Conservation (phyloP, 2,329 filamentous ascomycete species). For the Pestalotiopsis fici region DNA sequence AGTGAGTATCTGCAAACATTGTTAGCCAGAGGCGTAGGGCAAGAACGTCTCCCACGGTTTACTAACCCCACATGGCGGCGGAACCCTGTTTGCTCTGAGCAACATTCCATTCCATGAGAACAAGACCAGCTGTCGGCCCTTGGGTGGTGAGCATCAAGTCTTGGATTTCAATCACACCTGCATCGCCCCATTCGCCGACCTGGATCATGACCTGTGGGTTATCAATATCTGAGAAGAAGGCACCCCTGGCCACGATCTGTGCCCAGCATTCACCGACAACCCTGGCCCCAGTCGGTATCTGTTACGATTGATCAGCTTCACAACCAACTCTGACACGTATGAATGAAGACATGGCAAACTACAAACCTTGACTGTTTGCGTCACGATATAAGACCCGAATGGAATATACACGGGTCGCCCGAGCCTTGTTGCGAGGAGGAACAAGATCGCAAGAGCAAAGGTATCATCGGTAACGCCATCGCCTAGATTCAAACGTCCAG, state of each 20-base stretch:
- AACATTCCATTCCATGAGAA: background rate
- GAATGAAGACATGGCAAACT: constrained; percentile 67
- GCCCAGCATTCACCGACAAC: background rate
- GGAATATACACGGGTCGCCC: constrained; percentile 34
- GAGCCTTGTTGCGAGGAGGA: constrained; percentile 28
- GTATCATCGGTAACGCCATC: constrained; percentile 34
- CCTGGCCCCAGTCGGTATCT: no score
- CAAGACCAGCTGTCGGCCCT: background rate
- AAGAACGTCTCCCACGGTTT: no score
- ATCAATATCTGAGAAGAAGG: background rate
- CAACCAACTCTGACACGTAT: constrained; percentile 34
- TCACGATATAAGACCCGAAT: constrained; percentile 68
- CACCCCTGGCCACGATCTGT: background rate
- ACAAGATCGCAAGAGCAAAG: constrained; percentile 33
- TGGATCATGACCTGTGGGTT: background rate
- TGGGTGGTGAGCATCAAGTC: background rate
- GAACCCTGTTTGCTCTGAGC: no score
- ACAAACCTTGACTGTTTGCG: no score
- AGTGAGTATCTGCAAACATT: no score
- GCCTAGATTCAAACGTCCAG: constrained; percentile 34
- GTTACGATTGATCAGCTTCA: background rate
- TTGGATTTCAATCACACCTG: background rate
- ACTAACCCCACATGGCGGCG: no score
- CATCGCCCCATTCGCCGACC: background rate
- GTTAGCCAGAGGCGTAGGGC: no score